Evolutionary conservation across 768 basidiomycete species (phyloP).

Genomic region (Phaffia australis): DNA sequence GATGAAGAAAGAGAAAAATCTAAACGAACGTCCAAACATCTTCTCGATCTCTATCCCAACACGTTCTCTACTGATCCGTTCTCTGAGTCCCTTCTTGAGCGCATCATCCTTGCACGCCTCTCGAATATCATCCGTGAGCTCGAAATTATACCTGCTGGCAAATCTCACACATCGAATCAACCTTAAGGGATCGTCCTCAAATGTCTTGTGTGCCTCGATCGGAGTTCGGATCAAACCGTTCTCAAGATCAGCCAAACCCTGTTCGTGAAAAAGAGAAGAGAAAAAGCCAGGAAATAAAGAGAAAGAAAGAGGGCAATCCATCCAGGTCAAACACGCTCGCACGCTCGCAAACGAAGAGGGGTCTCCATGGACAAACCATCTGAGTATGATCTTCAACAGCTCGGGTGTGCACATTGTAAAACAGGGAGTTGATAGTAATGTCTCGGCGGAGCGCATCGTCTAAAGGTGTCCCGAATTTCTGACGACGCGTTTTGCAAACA

Average conservation of each 20-base stretch:
- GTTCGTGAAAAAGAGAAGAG: background rate
- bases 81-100: conserved; percentile 57
- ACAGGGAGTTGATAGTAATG: conserved; percentile 87
- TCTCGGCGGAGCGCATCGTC: conserved; percentile 86
- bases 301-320: background rate
- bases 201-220: conserved; percentile 72
- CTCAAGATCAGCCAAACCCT: conserved; percentile 78
- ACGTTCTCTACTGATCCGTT: conserved; percentile 81
- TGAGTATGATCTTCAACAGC: conserved; percentile 76
- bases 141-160: conserved; percentile 69
- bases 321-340: too few relatives aligned
- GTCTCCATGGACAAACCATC: conserved; percentile 44
- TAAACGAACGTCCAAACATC: conserved; percentile 66
- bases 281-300: background rate
- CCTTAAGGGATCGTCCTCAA: conserved; percentile 84
- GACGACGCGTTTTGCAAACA: background rate
- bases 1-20: background rate
- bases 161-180: conserved; percentile 85
- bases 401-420: conserved; percentile 85
- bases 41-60: conserved; percentile 86
- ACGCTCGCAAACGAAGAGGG: background rate
- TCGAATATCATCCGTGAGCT: conserved; percentile 42
- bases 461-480: conserved; percentile 84
- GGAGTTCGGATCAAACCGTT: conserved; percentile 73
- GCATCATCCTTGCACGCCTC: conserved; percentile 46